Evolutionary conservation across 495 filamentous ascomycete species (phyloP), one percentile per base, ranked within the genome.

Genomic region (Rusavskia elegans): DNA sequence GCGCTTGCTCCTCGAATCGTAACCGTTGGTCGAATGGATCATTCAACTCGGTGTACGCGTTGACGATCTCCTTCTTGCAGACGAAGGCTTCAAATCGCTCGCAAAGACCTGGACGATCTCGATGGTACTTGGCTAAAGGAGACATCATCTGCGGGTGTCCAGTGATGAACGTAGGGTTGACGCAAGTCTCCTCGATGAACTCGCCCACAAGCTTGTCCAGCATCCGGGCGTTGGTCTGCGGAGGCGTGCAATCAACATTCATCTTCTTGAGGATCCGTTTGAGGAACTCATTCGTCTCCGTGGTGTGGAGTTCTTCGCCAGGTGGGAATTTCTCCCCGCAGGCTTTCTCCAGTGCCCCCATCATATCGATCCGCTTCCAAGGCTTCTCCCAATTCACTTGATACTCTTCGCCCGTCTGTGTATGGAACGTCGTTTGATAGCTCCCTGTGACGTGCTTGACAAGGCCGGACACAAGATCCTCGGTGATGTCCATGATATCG

Each of bases 11-110:
- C 65, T 95, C 87, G 70, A 98, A 97, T 36, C 89, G 82, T 52
- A 92, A 71, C 48, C 92, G 77, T 68, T 97, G 92, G 66, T 94
- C 87, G 63, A 95, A 90, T 50, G 90, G 87, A 63, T 95, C 84
- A 76, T 98, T 97, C 73, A 97, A 80, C 76, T 97, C 92, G 14
- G 92, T 99, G 72, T 97, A 97, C 2, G 89, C 88, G 61, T 97
- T 95, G 55, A 80, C 81, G 57, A 96, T 93, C 65, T 95, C 88
- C 77, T 96, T 95, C 75, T 87, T 95, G 77, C 85, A 89, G 30
- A 95, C 93, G 61, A 98, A 98, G 19, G 85, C 89, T 70, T 98
- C 92, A 69, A 96, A 96, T 50, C 93, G 82, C 71, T 98, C 92
- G 65, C 88, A 95, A 14, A 98, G 79, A 59, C 93, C 93, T 45